These are phyloP conservation scores for Sordaria brevicollis DNA, from an alignment of 495 filamentous ascomycete genomes.

Conservation along the genomic window DNA sequence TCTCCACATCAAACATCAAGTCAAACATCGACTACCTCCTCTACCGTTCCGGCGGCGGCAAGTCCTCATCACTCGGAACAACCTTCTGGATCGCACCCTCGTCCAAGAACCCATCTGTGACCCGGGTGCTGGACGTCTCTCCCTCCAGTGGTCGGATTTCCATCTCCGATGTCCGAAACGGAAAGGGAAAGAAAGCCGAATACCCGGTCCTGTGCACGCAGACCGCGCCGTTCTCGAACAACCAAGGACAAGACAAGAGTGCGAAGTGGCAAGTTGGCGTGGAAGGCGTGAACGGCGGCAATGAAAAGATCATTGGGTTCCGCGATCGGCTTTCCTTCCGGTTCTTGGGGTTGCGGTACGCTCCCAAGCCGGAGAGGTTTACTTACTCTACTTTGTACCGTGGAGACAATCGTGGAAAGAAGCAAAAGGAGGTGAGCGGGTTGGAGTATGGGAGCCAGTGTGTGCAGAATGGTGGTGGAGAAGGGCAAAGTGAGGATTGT, in stretches of 20 bases:
- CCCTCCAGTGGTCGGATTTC: constrained; percentile 14
- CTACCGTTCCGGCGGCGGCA: constrained; percentile 12
- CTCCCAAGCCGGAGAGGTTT: constrained; percentile 29
- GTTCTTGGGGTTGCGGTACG: constrained; percentile 33
- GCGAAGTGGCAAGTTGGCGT: constrained; percentile 34
- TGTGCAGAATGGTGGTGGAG: constrained; percentile 22
- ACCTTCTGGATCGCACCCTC: constrained; percentile 29
- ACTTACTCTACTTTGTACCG: constrained; percentile 26
- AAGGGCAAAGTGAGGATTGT: constrained; percentile 31
- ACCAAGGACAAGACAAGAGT: constrained; percentile 26
- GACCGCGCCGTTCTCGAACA: constrained; percentile 33
- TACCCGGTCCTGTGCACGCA: constrained; percentile 35
- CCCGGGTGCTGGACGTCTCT: constrained; percentile 14
- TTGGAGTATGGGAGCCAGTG: constrained; percentile 31
- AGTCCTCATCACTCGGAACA: neutral
- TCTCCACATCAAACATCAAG: constrained; percentile 23
- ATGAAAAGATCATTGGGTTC: constrained; percentile 16
- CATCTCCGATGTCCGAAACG: neutral
- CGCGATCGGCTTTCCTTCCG: constrained; percentile 45
- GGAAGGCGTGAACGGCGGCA: constrained; percentile 7
- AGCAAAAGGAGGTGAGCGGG: constrained; percentile 5
- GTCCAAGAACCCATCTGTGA: neutral
- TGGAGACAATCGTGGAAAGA: constrained; percentile 6
- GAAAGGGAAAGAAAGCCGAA: neutral
- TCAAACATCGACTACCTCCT: constrained; percentile 31